phyloP scores from a whole-genome alignment of 2,329 filamentous ascomycete species.

The Pseudocercospora vitis region DNA sequence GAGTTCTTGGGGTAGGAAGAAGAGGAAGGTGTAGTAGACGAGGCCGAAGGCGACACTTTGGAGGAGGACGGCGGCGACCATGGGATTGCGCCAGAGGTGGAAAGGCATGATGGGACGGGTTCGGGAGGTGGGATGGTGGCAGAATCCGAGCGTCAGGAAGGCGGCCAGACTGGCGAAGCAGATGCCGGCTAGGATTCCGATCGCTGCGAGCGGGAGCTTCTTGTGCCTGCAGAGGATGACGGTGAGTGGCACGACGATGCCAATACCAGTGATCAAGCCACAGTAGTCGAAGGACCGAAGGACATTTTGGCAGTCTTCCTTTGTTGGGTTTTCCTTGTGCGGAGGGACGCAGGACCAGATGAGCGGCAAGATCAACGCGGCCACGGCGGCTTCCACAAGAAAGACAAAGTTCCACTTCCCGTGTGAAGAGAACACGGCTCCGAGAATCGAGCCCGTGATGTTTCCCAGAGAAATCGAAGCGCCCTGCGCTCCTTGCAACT shows the following conservation, averaged over 20 bases:
- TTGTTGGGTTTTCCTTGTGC: background rate
- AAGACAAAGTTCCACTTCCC: background rate
- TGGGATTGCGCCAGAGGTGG: constrained; percentile 26
- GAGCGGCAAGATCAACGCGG: background rate
- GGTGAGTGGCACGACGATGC: constrained; percentile 9
- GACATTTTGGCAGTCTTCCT: background rate
- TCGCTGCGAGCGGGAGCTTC: constrained; percentile 2
- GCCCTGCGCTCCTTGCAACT: constrained; percentile 29
- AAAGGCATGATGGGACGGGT: constrained; percentile 27
- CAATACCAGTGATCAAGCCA: constrained; percentile 21
- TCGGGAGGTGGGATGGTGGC: background rate
- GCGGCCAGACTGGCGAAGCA: constrained; percentile 1
- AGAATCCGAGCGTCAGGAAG: constrained; percentile 21
- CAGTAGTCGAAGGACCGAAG: constrained; percentile 23
- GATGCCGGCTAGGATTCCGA: constrained; percentile 14
- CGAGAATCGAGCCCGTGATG: constrained; percentile 21
- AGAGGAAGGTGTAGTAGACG: constrained; percentile 28
- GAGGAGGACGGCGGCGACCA: constrained; percentile 21
- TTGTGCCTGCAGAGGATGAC: constrained; percentile 20
- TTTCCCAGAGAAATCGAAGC: constrained; percentile 24
- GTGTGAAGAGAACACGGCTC: constrained; percentile 22
- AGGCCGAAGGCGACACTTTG: constrained; percentile 28
- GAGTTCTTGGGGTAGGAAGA: constrained; percentile 25
- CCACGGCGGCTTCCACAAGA: background rate
- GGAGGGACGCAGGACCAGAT: background rate